phyloP scores from a whole-genome alignment of 805 yeast species.

The Zygosaccharomyces siamensis region DNA sequence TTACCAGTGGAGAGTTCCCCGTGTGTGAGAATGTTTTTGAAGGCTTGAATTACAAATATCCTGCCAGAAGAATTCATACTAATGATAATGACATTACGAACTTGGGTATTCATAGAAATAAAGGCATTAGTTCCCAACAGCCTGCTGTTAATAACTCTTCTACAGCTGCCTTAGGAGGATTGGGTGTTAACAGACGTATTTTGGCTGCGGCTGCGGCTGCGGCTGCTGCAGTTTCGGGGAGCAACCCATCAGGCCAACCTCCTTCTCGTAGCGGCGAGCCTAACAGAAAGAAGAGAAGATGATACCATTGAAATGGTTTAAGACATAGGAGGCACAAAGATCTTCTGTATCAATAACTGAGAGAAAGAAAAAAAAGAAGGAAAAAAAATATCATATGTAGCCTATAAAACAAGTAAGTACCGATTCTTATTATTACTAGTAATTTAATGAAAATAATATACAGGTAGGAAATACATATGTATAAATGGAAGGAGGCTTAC shows the following conservation, averaged over 20 bases:
- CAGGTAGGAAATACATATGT: background rate
- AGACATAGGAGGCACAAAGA: background rate
- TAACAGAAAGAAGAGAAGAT: constrained; percentile 29
- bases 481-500: constrained; percentile 7
- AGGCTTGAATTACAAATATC: constrained; percentile 68
- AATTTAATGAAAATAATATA: constrained; percentile 1
- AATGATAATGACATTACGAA: constrained; percentile 74
- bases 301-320: background rate
- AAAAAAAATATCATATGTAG: background rate
- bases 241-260: constrained; percentile 15
- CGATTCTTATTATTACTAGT: background rate
- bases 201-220: constrained; percentile 39
- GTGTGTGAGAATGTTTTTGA: constrained; percentile 77
- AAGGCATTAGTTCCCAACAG: constrained; percentile 20
- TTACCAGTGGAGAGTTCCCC: constrained; percentile 54
- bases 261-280: constrained; percentile 24
- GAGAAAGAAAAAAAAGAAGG: background rate
- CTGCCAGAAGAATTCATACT: constrained; percentile 78
- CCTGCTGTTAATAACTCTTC: constrained; percentile 20
- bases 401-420: background rate
- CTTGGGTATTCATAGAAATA: constrained; percentile 22
- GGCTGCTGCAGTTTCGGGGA: constrained; percentile 36
- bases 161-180: constrained; percentile 29
- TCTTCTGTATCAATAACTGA: background rate
- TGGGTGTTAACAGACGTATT: constrained; percentile 35